Percentiles rank a stretch among this genome's conserved stretches.
Evolutionary conservation across 495 filamentous ascomycete genomes (phyloP).

Genomic region (Mytilinidion resinicola): DNA sequence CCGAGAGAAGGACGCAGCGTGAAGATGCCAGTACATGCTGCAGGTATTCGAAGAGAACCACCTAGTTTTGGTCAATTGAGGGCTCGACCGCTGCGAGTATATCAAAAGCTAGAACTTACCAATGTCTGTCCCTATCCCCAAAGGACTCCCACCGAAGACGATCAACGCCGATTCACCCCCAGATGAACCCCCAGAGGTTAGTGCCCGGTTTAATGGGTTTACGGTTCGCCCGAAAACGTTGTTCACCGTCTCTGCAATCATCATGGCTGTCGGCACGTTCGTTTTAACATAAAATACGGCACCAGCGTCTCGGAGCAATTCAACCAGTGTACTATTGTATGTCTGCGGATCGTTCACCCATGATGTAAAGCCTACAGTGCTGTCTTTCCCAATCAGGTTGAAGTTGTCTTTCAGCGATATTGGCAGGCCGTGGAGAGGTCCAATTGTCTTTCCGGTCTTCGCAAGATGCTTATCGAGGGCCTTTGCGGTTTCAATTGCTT

Average conservation of each 20-base stretch:
- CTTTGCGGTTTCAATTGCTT: constrained; percentile 21
- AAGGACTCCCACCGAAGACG: constrained; percentile 34
- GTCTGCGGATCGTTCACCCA: constrained; percentile 44
- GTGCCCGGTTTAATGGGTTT: constrained; percentile 45
- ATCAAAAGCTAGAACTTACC: background rate
- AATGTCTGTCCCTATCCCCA: constrained; percentile 43
- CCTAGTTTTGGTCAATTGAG: constrained; percentile 1
- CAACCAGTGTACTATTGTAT: constrained; percentile 24
- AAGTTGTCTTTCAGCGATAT: constrained; percentile 32
- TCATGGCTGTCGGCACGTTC: constrained; percentile 36
- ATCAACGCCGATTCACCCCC: constrained; percentile 42
- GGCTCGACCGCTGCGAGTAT: background rate
- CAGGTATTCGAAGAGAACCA: constrained; percentile 33
- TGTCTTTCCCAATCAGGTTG: constrained; percentile 27
- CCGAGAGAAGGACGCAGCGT: constrained; percentile 32
- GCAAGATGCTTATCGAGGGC: constrained; percentile 29
- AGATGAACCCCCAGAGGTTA: constrained; percentile 45
- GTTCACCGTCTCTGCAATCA: constrained; percentile 40
- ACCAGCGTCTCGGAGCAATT: constrained; percentile 16
- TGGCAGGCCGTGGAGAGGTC: constrained; percentile 28
- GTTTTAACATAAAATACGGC: constrained; percentile 40
- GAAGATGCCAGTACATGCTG: constrained; percentile 36
- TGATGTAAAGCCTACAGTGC: constrained; percentile 25
- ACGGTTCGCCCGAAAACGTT: constrained; percentile 48
- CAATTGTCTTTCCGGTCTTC: constrained; percentile 21